These are phyloP conservation scores for Pharus latifolius DNA, from an alignment of 176 grass and related monocot species.

Conservation along the genomic window DNA sequence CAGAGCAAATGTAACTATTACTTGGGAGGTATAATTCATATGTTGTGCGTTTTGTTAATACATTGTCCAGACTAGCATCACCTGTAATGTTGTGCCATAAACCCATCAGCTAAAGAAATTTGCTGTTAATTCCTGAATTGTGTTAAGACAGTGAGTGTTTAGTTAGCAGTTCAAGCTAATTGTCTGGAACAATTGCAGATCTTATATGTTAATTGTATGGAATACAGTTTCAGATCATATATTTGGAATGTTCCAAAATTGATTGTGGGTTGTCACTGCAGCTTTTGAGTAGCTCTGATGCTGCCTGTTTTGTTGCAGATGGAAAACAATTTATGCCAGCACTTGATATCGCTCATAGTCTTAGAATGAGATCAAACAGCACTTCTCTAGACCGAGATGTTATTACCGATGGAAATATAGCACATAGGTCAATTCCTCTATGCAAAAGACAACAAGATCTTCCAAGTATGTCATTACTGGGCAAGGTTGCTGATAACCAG, in stretches of 20 bases:
- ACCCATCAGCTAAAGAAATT: too few species aligned
- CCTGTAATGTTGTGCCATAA: too few species aligned
- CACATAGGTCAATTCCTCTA: conserved; percentile 28
- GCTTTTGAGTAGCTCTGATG: conserved; percentile 1
- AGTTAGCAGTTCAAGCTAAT: too few species aligned
- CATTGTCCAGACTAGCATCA: too few species aligned
- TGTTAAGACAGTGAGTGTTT: too few species aligned
- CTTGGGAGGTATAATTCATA: too few species aligned
- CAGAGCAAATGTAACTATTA: too few species aligned
- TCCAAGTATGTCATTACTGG: conserved; percentile 41
- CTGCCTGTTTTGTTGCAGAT: conserved; percentile 43
- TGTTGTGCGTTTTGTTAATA: too few species aligned
- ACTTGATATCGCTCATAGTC: conserved; percentile 54
- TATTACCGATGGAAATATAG: conserved; percentile 46
- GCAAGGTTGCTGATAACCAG: conserved; percentile 54
- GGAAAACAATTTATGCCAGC: conserved; percentile 42
- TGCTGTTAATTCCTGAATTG: too few species aligned
- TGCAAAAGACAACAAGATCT: conserved; percentile 56
- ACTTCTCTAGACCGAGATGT: conserved; percentile 36
- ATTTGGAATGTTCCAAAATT: conserved; percentile 1
- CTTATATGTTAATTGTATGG: too few species aligned
- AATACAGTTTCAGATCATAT: background rate
- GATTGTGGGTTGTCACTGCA: background rate
- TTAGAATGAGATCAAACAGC: conserved; percentile 50
- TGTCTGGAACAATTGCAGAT: too few species aligned